Conservation (phyloP, 2,329 filamentous ascomycete genomes). For the Colletotrichum aenigma region DNA sequence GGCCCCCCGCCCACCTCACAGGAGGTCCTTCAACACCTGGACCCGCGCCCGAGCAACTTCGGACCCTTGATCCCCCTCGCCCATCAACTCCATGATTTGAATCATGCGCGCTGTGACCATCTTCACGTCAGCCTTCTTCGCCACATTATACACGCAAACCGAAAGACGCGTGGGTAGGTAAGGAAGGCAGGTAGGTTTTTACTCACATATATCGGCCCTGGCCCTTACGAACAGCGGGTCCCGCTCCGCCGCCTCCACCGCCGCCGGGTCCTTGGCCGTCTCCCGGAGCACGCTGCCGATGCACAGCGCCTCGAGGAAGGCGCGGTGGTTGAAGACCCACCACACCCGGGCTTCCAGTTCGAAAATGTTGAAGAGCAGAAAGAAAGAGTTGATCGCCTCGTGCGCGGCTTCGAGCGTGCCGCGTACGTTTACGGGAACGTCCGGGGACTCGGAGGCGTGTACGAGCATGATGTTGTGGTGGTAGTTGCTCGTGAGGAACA, state of each 20-base stretch:
- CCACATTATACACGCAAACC: not conserved
- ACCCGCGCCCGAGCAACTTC: constrained; percentile 65
- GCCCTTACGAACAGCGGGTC: constrained; percentile 67
- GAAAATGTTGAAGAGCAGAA: constrained; percentile 72
- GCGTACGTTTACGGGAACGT: constrained; percentile 68
- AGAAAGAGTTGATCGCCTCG: constrained; percentile 76
- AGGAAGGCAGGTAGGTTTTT: not conserved
- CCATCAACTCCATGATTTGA: constrained; percentile 65
- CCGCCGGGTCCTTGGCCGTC: constrained; percentile 48
- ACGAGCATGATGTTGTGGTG: constrained; percentile 84
- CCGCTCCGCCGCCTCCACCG: constrained; percentile 48
- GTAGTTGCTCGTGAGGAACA: constrained; percentile 83
- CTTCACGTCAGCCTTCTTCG: not conserved
- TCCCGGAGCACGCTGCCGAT: constrained; percentile 66
- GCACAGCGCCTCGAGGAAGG: constrained; percentile 77
- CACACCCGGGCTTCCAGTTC: constrained; percentile 76
- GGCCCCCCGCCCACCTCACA: constrained; percentile 27
- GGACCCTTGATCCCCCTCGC: constrained; percentile 58
- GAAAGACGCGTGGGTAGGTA: not conserved
- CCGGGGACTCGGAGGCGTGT: constrained; percentile 70
- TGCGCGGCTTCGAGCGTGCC: constrained; percentile 77
- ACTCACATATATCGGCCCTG: constrained; percentile 64
- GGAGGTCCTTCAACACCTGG: constrained; percentile 60
- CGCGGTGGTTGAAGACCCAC: constrained; percentile 85
- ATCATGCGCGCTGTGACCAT: constrained; percentile 59